Conservation (phyloP, 805 yeast species). For the Ascoidea asiatica region DNA sequence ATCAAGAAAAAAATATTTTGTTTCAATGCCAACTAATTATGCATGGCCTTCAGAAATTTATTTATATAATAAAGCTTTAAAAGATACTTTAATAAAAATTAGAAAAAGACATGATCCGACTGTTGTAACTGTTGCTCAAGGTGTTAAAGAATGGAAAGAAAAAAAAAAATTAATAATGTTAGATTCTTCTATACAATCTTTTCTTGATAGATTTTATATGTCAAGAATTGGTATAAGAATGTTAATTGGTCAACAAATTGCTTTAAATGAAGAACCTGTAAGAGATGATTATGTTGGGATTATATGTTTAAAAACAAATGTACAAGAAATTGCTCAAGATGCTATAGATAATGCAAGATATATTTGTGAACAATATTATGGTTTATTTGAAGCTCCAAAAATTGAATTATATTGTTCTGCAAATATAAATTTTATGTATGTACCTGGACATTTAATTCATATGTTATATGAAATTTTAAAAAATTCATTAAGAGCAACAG, state of each 20-base stretch:
- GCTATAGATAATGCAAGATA: conserved; percentile 85
- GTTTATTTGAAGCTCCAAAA: conserved; percentile 74
- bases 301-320: conserved; percentile 74
- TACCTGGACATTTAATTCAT: conserved; percentile 85
- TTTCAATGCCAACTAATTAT: conserved; percentile 36
- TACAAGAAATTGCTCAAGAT: conserved; percentile 70
- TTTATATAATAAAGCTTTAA: conserved; percentile 55
- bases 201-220: conserved; percentile 80
- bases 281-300: conserved; percentile 73
- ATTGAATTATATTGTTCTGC: conserved; percentile 67
- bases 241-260: conserved; percentile 91
- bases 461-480: conserved; percentile 83
- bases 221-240: conserved; percentile 84
- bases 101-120: conserved; percentile 86
- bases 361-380: conserved; percentile 86
- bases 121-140: conserved; percentile 83
- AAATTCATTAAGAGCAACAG: conserved; percentile 80
- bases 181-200: conserved; percentile 64
- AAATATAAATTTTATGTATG: conserved; percentile 75
- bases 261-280: conserved; percentile 57
- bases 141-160: conserved; percentile 82
- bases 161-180: conserved; percentile 29
- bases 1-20: conserved; percentile 28
- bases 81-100: conserved; percentile 52
- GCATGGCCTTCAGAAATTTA: conserved; percentile 66